Conservation (phyloP, 257 asterid species). For the Plantago ovata region DNA sequence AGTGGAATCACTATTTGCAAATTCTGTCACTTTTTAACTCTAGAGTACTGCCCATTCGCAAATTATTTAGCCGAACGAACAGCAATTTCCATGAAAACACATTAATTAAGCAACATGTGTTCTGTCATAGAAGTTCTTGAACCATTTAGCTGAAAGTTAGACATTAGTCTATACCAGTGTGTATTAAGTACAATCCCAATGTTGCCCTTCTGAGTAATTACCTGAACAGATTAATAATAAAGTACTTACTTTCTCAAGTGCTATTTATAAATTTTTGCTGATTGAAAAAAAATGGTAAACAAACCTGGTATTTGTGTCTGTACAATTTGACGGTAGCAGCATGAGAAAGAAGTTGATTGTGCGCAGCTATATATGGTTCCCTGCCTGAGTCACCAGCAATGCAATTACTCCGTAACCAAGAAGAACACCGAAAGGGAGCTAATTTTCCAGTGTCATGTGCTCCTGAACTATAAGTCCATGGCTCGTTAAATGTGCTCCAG, state of each 20-base stretch:
- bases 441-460: conserved; percentile 18
- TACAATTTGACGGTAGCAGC: conserved; percentile 15
- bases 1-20: no score
- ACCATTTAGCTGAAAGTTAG: conserved; percentile 33
- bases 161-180: conserved; percentile 17
- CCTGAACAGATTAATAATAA: background rate
- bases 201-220: conserved; percentile 19
- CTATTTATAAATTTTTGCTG: background rate
- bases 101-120: no score
- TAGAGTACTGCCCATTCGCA: no score
- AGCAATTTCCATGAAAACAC: no score
- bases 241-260: background rate
- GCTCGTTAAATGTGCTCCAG: conserved; percentile 35
- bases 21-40: no score
- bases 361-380: conserved; percentile 26
- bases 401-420: conserved; percentile 13
- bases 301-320: conserved; percentile 17
- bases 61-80: no score
- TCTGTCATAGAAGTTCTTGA: conserved; percentile 12
- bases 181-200: conserved; percentile 21
- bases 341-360: conserved; percentile 28
- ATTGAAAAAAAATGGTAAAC: no score
- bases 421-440: conserved; percentile 25
- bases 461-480: conserved; percentile 5
- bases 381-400: conserved; percentile 17